Evolutionary conservation across 768 basidiomycete genomes (phyloP).

Genomic region (Psilocybe cubensis): DNA sequence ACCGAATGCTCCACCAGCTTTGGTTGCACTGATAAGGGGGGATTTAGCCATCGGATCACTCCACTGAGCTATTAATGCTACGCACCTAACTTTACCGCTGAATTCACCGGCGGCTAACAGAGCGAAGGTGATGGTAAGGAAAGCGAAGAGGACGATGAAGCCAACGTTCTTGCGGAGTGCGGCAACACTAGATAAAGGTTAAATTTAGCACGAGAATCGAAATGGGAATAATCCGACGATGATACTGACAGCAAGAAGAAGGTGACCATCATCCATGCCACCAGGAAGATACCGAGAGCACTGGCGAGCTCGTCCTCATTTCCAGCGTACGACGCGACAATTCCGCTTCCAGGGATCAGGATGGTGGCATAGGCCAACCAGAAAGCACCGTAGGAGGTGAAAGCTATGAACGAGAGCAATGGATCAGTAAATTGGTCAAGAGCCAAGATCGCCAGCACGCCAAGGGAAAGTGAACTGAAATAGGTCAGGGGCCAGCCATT

Average conservation of each 20-base stretch:
- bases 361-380: constrained; percentile 85
- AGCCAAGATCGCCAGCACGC: neutral
- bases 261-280: constrained; percentile 76
- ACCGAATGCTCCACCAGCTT: constrained; percentile 49
- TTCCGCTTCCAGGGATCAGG: constrained; percentile 70
- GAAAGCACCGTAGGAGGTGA: constrained; percentile 84
- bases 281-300: constrained; percentile 76
- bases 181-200: constrained; percentile 32
- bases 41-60: neutral
- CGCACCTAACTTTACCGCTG: constrained; percentile 30
- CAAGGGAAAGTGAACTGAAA: neutral
- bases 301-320: constrained; percentile 39
- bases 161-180: constrained; percentile 41
- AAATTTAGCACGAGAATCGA: neutral
- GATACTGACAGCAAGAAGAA: constrained; percentile 62
- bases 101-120: constrained; percentile 46
- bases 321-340: constrained; percentile 52
- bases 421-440: neutral
- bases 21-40: constrained; percentile 29
- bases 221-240: constrained; percentile 1
- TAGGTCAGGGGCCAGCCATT: neutral
- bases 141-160: constrained; percentile 41
- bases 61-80: no score
- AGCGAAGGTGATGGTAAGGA: constrained; percentile 44
- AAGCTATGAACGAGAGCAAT: constrained; percentile 48